phyloP scores from a whole-genome alignment of 108 stramenopile genomes.

The Cyclostephanos tholiformis region DNA sequence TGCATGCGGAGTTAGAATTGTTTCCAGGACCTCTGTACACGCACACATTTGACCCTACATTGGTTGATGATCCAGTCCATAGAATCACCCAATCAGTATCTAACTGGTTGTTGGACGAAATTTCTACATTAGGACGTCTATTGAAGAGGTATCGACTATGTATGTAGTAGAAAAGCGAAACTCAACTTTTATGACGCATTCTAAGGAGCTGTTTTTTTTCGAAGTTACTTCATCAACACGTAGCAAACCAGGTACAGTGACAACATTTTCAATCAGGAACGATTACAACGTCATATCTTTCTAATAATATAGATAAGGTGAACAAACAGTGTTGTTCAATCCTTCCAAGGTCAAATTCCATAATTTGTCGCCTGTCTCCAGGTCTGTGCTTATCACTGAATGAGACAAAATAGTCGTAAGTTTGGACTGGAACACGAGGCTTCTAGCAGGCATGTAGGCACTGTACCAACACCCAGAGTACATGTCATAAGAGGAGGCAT shows the following conservation, averaged over 20 bases:
- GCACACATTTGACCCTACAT: conserved; percentile 47
- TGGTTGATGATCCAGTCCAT: conserved; percentile 34
- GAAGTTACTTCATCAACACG: too few species aligned
- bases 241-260: background rate
- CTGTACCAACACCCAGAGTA: conserved; percentile 48
- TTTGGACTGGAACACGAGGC: conserved; percentile 41
- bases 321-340: conserved; percentile 30
- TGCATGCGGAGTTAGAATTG: conserved; percentile 49
- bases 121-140: conserved; percentile 16
- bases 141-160: conserved; percentile 4
- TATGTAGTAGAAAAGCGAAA: background rate
- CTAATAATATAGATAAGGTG: conserved; percentile 26
- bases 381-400: conserved; percentile 43
- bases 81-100: conserved; percentile 42
- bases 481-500: conserved; percentile 35
- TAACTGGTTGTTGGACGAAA: conserved; percentile 49
- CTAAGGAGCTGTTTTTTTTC: too few species aligned
- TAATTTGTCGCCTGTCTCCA: conserved; percentile 24
- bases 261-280: background rate
- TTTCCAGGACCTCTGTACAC: conserved; percentile 22
- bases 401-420: conserved; percentile 45
- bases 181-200: too few species aligned
- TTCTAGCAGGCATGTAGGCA: conserved; percentile 44
- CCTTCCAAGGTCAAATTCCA: conserved; percentile 42
- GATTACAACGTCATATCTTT: background rate